Evolutionary conservation across 345 rosid genomes (phyloP), one percentile per base, ranked within the genome.

Genomic region (Salix dunnii): DNA sequence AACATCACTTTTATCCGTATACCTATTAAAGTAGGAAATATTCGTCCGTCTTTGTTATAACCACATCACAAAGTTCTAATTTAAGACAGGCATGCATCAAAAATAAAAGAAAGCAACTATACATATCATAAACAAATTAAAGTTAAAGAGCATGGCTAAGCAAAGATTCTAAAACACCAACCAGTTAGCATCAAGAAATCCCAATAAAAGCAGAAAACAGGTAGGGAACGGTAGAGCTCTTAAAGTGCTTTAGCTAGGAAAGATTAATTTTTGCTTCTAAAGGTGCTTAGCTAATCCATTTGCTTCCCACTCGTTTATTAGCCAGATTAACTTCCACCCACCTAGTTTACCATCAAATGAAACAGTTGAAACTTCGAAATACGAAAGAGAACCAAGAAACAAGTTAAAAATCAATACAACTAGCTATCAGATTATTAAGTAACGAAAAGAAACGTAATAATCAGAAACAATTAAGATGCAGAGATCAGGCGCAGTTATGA

Each of bases 1-100:
- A 68, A 95, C 80, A 73, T 93, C 99, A 64, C 96, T 91, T 80
- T 91, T 95, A 64, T 91, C 97, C 1, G 93, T 90, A 53, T 90
- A 93, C 87, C 99, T 95, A 81, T 78, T 21, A 28, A 76, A 77
- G 80, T 31, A 16, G 53, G 40, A 28, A 49, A 66, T 9, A 58
- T 58, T 13, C 28, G n/a, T 10, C 25, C 62, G 23, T 58, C 42
- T 46, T 77, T 62, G 74, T 60, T 42, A 78, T 70, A 61, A 61
- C 66, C 68, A 43, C 27, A 42, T 51, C 11, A 3, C 10, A 23
- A n/a, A 61, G 40, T 17, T 53, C 3, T 40, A 49, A 20, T 63
- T 68, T n/a, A 76, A 65, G 51, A 17, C 38, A 49, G 5, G 28
- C 27, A 25, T 42, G 28, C 62, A 55, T 1, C 28, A 58, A n/a